Conservation (phyloP, 148 eudicot genomes). For the Amaranthus cruentus region DNA sequence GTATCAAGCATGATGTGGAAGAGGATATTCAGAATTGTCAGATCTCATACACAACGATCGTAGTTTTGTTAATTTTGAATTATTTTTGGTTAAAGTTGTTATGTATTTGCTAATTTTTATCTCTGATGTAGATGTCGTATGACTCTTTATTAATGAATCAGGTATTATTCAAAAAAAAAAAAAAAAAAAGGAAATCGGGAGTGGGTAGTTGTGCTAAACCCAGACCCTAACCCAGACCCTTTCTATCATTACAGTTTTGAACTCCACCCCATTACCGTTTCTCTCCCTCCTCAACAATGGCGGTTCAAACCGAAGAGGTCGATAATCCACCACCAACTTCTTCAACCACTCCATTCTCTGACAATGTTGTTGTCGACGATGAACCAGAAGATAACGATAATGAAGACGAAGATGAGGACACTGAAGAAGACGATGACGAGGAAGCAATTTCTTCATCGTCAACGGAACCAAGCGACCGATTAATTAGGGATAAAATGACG, state of each 20-base stretch:
- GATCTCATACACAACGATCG: too few species aligned
- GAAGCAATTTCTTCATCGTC: conserved; percentile 22
- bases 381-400: conserved; percentile 17
- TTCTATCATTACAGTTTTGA: neutral
- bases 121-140: too few species aligned
- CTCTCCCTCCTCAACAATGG: conserved; percentile 4
- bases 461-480: conserved; percentile 22
- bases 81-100: too few species aligned
- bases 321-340: neutral
- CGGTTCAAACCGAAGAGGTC: conserved; percentile 1
- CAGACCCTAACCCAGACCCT: conserved; percentile 15
- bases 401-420: conserved; percentile 11
- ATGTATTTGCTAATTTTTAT: too few species aligned
- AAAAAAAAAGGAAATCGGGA: neutral
- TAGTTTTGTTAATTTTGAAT: too few species aligned
- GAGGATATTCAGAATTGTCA: too few species aligned
- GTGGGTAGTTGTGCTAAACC: neutral
- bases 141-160: too few species aligned
- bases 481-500: conserved; percentile 42
- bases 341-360: neutral
- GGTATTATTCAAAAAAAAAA: too few species aligned
- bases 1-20: too few species aligned
- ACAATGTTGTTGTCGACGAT: conserved; percentile 14
- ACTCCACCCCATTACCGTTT: neutral
- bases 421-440: conserved; percentile 19